phyloP scores from a whole-genome alignment of 371 early-diverging fungal species.

The Mortierella sp. region DNA sequence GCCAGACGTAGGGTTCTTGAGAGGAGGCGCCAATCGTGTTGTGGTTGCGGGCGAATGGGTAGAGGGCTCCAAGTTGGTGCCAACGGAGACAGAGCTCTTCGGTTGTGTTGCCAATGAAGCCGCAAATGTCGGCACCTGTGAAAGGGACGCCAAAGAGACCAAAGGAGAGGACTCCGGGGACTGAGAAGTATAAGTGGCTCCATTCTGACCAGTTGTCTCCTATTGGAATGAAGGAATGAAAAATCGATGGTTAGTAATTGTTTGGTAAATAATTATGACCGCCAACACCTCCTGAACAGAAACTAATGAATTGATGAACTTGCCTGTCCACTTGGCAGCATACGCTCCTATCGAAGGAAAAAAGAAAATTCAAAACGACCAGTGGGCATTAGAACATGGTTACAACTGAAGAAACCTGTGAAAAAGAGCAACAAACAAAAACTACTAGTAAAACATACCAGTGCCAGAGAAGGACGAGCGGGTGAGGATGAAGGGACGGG shows the following conservation, averaged over 20 bases:
- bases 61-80: conserved; percentile 83
- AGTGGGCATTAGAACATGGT: neutral
- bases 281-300: neutral
- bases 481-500: conserved; percentile 72
- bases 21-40: conserved; percentile 61
- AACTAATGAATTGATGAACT: neutral
- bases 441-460: conserved; percentile 59
- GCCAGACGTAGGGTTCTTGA: conserved; percentile 74
- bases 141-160: conserved; percentile 78
- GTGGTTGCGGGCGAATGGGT: conserved; percentile 82
- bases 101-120: conserved; percentile 70
- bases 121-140: conserved; percentile 79
- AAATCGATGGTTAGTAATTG: neutral
- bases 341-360: conserved; percentile 21
- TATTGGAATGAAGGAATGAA: conserved; percentile 13
- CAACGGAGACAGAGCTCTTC: conserved; percentile 75
- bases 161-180: conserved; percentile 72
- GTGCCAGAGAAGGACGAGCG: conserved; percentile 73
- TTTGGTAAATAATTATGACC: neutral
- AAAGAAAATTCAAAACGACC: neutral
- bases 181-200: conserved; percentile 64
- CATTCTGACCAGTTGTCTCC: conserved; percentile 76
- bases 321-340: conserved; percentile 53
- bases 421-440: conserved; percentile 3
- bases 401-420: too few species aligned